These are phyloP conservation scores for Pouteria glomerata DNA, from an alignment of 148 eudicot genomes.

Conservation along the genomic window DNA sequence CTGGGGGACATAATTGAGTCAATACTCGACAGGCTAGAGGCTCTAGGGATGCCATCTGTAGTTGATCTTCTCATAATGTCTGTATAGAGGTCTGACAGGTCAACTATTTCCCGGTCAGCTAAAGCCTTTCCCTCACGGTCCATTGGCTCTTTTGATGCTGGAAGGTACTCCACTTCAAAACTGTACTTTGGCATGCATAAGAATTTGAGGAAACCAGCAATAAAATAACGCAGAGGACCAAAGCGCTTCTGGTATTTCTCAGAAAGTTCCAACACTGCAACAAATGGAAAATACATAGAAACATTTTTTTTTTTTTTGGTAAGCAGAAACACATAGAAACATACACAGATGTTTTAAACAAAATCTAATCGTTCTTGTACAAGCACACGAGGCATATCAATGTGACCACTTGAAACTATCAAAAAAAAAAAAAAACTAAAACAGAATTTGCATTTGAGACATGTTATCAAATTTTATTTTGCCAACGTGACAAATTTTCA, in stretches of 20 bases:
- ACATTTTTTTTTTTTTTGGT: no score
- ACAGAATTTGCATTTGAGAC: background rate
- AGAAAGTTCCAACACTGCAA: conserved; percentile 94
- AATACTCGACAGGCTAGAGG: conserved; percentile 90
- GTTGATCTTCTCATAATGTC: conserved; percentile 80
- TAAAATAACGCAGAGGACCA: conserved; percentile 94
- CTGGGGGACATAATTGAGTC: conserved; percentile 96
- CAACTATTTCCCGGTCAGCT: conserved; percentile 63
- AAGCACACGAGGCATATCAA: background rate
- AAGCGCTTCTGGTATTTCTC: conserved; percentile 92
- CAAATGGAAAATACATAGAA: no score
- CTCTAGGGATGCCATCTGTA: conserved; percentile 81
- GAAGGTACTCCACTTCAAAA: conserved; percentile 84
- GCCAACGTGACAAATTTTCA: no score
- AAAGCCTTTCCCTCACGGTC: conserved; percentile 41
- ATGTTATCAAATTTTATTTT: no score
- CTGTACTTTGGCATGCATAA: conserved; percentile 87
- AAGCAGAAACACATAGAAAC: background rate
- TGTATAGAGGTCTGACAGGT: conserved; percentile 83
- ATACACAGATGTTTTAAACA: background rate
- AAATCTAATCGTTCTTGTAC: background rate
- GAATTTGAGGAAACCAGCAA: conserved; percentile 93
- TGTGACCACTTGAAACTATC: background rate
- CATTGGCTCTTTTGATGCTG: conserved; percentile 42
- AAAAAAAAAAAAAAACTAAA: no score